Conservation (phyloP, 805 yeast species). For the Barnettozyma vustinii region DNA sequence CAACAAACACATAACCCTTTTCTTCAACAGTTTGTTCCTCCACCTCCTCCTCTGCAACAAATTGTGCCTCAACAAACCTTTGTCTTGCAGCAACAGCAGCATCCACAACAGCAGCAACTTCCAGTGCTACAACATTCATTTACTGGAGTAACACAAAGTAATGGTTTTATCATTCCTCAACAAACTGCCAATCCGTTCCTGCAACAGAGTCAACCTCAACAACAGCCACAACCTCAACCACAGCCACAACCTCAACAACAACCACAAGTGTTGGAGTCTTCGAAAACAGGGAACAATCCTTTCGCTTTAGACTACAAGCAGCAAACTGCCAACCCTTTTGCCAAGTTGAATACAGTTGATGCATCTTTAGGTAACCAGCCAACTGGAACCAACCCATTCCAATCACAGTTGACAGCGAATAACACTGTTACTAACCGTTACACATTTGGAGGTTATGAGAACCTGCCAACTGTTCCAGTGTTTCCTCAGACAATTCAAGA, state of each 20-base stretch:
- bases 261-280: constrained; percentile 8
- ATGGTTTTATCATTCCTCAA: neutral
- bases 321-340: constrained; percentile 25
- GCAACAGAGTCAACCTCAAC: constrained; percentile 12
- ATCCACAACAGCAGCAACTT: constrained; percentile 15
- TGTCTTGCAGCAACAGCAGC: constrained; percentile 14
- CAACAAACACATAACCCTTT: constrained; percentile 20
- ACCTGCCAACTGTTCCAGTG: constrained; percentile 58
- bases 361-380: constrained; percentile 19
- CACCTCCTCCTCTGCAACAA: constrained; percentile 2
- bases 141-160: neutral
- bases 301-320: constrained; percentile 21
- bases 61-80: constrained; percentile 16
- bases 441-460: constrained; percentile 72
- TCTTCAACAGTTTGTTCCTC: constrained; percentile 8
- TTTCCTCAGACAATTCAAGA: constrained; percentile 59
- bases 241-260: constrained; percentile 24
- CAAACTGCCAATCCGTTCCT: constrained; percentile 13
- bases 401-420: constrained; percentile 13
- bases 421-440: constrained; percentile 30
- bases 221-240: constrained; percentile 11
- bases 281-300: constrained; percentile 27
- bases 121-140: constrained; percentile 2
- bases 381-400: constrained; percentile 38
- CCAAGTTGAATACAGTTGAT: constrained; percentile 7